phyloP scores from a whole-genome alignment of 225 moss, liverwort and hornwort genomes.

The Straminergon stramineum region DNA sequence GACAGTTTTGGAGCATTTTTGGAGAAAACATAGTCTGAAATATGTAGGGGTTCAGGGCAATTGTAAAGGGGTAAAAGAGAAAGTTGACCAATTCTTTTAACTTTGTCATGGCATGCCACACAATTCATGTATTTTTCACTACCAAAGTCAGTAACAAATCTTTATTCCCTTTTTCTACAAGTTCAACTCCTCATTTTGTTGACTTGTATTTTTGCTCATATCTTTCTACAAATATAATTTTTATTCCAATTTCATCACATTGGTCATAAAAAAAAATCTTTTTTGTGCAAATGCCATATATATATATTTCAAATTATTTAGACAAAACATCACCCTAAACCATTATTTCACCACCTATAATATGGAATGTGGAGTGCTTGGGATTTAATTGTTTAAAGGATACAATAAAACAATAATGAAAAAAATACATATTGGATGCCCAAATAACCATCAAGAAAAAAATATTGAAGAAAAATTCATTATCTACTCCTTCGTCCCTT shows the following conservation, averaged over 20 bases:
- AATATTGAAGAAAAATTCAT: not conserved
- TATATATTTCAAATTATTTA: too few species aligned
- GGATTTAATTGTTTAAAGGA: not conserved
- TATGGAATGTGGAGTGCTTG: not conserved
- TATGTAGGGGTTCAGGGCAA: too few species aligned
- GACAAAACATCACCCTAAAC: not conserved
- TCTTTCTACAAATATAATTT: not conserved
- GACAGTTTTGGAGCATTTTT: too few species aligned
- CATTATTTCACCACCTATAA: not conserved
- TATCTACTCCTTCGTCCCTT: not conserved
- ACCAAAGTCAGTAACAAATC: not conserved
- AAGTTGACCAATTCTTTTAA: not conserved
- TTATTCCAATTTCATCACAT: not conserved
- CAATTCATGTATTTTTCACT: not conserved
- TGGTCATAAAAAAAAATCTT: not conserved
- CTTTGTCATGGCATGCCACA: not conserved
- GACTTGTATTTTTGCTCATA: too few species aligned
- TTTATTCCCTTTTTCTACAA: accelerated
- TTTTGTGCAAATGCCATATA: not conserved
- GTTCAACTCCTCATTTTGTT: accelerated
- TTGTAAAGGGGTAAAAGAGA: not conserved
- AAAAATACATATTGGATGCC: not conserved
- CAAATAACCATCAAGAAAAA: not conserved
- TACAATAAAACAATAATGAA: not conserved
- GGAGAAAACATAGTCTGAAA: too few species aligned